Percentiles rank a stretch among this genome's conserved stretches.
Evolutionary conservation across 1,284 basidiomycete species (phyloP).

Genomic region (Moesziomyces aphidis): DNA sequence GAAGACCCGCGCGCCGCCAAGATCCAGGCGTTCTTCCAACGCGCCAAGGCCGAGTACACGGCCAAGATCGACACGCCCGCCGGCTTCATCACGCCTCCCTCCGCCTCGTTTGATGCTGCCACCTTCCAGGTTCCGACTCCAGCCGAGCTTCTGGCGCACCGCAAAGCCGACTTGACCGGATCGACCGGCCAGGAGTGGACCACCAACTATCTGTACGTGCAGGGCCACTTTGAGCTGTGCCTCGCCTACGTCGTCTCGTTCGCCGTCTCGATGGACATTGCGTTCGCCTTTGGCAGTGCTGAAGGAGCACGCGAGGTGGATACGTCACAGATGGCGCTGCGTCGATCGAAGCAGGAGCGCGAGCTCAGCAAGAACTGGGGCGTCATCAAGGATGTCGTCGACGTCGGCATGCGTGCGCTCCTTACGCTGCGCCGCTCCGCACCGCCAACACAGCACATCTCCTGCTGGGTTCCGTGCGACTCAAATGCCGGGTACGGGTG

Average conservation of each 20-base stretch:
- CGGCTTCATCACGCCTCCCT: constrained; percentile 19
- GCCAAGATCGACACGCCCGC: constrained; percentile 36
- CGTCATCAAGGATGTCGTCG: constrained; percentile 38
- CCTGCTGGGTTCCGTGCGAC: constrained; percentile 9
- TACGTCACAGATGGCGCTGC: constrained; percentile 18
- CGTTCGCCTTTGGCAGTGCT: constrained; percentile 1
- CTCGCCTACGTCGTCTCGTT: constrained; percentile 37
- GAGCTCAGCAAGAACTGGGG: constrained; percentile 48
- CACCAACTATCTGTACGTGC: constrained; percentile 28
- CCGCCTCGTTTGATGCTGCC: constrained; percentile 2
- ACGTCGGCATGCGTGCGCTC: constrained; percentile 28
- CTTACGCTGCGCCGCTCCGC: constrained; percentile 7
- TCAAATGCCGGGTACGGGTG: neutral
- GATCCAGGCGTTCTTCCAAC: constrained; percentile 36
- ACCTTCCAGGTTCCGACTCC: constrained; percentile 15
- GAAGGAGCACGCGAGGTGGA: neutral
- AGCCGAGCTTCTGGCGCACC: constrained; percentile 1
- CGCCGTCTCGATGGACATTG: constrained; percentile 25
- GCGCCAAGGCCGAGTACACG: constrained; percentile 31
- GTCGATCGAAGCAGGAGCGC: constrained; percentile 26
- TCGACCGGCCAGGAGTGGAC: constrained; percentile 46
- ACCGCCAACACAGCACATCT: neutral
- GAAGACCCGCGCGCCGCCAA: constrained; percentile 38
- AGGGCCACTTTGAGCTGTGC: constrained; percentile 31
- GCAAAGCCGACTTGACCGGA: constrained; percentile 16